Percentiles rank a stretch among this genome's conserved stretches.
phyloP scores from a whole-genome alignment of 306 rosid species.

The Acacia melanoxylon region DNA sequence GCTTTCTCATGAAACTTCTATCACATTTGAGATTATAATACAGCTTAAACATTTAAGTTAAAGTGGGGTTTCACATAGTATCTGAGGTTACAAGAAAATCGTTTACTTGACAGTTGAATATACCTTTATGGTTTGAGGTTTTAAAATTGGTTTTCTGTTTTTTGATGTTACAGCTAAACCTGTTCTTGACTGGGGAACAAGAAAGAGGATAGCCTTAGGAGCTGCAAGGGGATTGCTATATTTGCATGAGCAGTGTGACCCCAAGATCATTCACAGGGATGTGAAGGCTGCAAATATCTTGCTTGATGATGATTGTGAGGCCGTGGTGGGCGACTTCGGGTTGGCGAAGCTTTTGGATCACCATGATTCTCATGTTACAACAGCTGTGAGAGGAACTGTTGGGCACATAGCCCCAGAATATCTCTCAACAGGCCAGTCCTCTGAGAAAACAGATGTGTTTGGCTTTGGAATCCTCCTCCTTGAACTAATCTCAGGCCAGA shows the following conservation, averaged over 20 bases:
- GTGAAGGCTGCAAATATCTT: constrained; percentile 96
- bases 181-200: constrained; percentile 75
- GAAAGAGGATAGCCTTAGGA: constrained; percentile 91
- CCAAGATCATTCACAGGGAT: constrained; percentile 95
- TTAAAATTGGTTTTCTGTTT: constrained; percentile 7
- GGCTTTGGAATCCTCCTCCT: constrained; percentile 96
- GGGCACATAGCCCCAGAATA: constrained; percentile 99
- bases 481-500: constrained; percentile 89
- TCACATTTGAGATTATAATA: background rate
- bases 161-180: constrained; percentile 69
- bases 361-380: constrained; percentile 91
- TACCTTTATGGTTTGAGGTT: background rate
- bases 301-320: constrained; percentile 87
- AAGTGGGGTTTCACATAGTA: background rate
- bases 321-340: constrained; percentile 96
- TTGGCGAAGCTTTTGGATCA: constrained; percentile 93
- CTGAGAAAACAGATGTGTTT: constrained; percentile 96
- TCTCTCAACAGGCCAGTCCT: constrained; percentile 97
- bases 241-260: constrained; percentile 97
- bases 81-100: background rate
- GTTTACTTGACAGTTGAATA: background rate
- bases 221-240: constrained; percentile 88
- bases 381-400: constrained; percentile 96
- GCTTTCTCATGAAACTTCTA: background rate
- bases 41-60: background rate